These are phyloP conservation scores for Aspergillus heteromorphus DNA, from an alignment of 495 filamentous ascomycete species.

Conservation along the genomic window DNA sequence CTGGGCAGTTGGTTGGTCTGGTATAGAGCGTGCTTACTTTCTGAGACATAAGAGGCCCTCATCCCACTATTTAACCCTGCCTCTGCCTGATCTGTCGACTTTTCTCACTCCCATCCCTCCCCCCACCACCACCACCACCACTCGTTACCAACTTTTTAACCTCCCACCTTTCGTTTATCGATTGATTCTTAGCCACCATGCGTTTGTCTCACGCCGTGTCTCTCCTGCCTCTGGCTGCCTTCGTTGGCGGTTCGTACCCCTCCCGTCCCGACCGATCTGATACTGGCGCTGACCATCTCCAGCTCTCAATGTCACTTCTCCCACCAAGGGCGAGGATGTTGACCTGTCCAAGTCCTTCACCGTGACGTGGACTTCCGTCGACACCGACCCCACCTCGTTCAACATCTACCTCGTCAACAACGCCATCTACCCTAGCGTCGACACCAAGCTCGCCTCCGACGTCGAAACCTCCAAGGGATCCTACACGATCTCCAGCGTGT, in stretches of 20 bases:
- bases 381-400: slow-evolving; percentile 31
- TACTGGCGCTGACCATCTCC: neutral
- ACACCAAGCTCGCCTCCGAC: slow-evolving; percentile 39
- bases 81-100: neutral
- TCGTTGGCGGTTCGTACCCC: slow-evolving; percentile 7
- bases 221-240: slow-evolving; percentile 21
- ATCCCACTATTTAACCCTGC: neutral
- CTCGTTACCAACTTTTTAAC: neutral
- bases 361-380: slow-evolving; percentile 36
- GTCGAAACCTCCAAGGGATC: slow-evolving; percentile 32
- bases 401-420: slow-evolving; percentile 38
- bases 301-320: slow-evolving; percentile 32
- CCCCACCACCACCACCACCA: neutral
- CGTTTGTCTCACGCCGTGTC: slow-evolving; percentile 20
- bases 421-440: slow-evolving; percentile 33
- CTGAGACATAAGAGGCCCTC: neutral
- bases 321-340: slow-evolving; percentile 24
- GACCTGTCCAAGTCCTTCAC: slow-evolving; percentile 24
- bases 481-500: slow-evolving; percentile 24
- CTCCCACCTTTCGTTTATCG: slow-evolving; percentile 21
- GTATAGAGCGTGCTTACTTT: neutral
- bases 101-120: neutral
- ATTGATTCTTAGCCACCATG: slow-evolving; percentile 12
- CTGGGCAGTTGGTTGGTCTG: neutral
- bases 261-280: neutral